A percentile compares a stretch with the other conserved stretches of the same genome.
Conservation (phyloP, 2,329 filamentous ascomycete species). For the Cercospora canescens region DNA sequence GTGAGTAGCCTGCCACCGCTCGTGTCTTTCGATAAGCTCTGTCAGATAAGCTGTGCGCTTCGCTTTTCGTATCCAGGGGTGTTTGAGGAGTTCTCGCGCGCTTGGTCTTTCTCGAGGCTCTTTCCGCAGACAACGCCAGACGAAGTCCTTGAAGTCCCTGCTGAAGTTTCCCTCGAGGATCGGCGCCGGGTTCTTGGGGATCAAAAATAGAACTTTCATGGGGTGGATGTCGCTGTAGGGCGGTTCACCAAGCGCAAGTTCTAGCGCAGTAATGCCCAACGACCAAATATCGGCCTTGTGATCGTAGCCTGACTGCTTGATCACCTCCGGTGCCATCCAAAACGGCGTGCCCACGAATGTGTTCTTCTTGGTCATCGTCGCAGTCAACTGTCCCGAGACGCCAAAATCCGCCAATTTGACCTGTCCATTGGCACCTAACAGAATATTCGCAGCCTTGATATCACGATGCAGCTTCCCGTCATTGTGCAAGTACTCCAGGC, state of each 20-base stretch:
- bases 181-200: constrained; percentile 90
- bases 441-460: constrained; percentile 96
- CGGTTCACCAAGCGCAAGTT: constrained; percentile 87
- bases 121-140: constrained; percentile 72
- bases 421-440: constrained; percentile 86
- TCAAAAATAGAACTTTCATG: constrained; percentile 97
- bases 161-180: constrained; percentile 58
- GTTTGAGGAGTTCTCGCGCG: constrained; percentile 81
- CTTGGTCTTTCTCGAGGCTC: constrained; percentile 87
- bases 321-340: constrained; percentile 99
- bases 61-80: constrained; percentile 85
- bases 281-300: constrained; percentile 99
- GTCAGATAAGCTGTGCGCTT: constrained; percentile 97
- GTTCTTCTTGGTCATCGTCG: constrained; percentile 99
- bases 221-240: constrained; percentile 96
- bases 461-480: constrained; percentile 97
- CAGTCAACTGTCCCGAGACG: constrained; percentile 91
- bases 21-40: constrained; percentile 88
- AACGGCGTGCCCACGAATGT: constrained; percentile 98
- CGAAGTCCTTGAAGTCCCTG: constrained; percentile 52
- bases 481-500: constrained; percentile 87
- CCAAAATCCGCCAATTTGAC: constrained; percentile 98
- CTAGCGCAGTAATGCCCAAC: constrained; percentile 88
- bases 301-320: constrained; percentile 97
- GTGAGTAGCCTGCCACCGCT: constrained; percentile 80